Base-by-base conservation (phyloP, 352 stramenopile species). In the Globisporangium heterothallicum region DNA sequence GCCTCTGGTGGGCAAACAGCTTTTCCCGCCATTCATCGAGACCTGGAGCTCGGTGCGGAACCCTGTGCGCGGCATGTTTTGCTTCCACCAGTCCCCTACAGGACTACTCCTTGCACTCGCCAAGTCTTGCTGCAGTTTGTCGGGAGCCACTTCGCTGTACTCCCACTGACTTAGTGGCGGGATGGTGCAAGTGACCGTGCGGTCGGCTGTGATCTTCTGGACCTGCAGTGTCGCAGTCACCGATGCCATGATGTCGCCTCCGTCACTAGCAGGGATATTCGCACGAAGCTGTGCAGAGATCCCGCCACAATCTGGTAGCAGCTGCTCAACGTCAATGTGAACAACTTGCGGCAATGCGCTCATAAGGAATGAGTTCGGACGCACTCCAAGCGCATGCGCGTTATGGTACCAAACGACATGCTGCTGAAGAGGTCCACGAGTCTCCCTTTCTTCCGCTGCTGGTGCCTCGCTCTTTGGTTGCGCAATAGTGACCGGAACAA, bases 291-390 rank as follows among this genome's bases (percentile, higher is more conserved):
- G 32, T 2, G 32, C 56, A 9, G 53, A 50, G 12, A 69, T 32
- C 4, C 49, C 32, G 3, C 34, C 29, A 8, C 56, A 53, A 21
- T 56, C 27, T 6, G 26, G 12, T 1, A 64, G 58, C 19, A 73
- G 25, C 32, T 83, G 70, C 9, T 61, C 32, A 6, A 81, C 34
- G 19, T 80, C 58, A 1, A 88, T 47, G 2, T 65, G 67, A 22
- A 88, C 55, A 1, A 47, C 61, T 34, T 75, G 59, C 0, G 68
- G 72, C 0, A 84, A 45, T 12, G 63, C 53, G 9, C 25, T 62
- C 4, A 59, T 56, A 7, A 82, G 55, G 44, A 86, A 79, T 14
- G 74, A 84, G 45, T 90, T 90, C 8, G 79, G 79, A 1, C 38
- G 59, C 13, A 69, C 53, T 13, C 72, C 64, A 13, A 59, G 42